Evolutionary conservation across 176 grass and related monocot species (phyloP).

Genomic region (Triticum urartu): DNA sequence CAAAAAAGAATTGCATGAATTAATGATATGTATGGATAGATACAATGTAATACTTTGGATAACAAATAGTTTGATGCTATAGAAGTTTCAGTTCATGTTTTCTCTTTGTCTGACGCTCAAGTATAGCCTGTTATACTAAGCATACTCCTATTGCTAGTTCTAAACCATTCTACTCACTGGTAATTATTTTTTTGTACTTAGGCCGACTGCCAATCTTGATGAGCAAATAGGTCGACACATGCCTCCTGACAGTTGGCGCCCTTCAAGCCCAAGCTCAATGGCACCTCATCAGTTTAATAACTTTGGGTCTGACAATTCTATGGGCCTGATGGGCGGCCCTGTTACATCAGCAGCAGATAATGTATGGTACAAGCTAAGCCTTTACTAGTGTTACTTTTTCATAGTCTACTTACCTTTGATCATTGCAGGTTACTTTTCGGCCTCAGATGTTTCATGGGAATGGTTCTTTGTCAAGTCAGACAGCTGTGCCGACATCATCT

Average conservation of each 20-base stretch:
- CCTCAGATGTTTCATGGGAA: constrained; percentile 48
- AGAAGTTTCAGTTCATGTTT: constrained; percentile 7
- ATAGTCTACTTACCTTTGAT: constrained; percentile 29
- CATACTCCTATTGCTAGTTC: background rate
- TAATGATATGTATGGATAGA: background rate
- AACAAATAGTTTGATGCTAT: background rate
- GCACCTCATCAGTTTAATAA: constrained; percentile 70
- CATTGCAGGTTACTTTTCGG: constrained; percentile 55
- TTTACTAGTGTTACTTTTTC: constrained; percentile 27
- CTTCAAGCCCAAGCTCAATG: constrained; percentile 64
- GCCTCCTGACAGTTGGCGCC: constrained; percentile 67
- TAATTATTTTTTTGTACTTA: constrained; percentile 33
- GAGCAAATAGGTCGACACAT: constrained; percentile 62
- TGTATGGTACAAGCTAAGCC: constrained; percentile 46
- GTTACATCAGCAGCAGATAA: constrained; percentile 60
- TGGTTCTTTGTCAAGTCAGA: constrained; percentile 58
- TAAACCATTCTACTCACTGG: constrained; percentile 5
- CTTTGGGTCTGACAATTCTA: constrained; percentile 58
- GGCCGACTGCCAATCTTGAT: constrained; percentile 89
- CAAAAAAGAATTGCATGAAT: constrained; percentile 6
- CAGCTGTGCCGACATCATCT: constrained; percentile 51
- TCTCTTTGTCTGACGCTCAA: background rate
- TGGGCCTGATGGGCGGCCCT: constrained; percentile 41
- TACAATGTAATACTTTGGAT: background rate
- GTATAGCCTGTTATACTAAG: constrained; percentile 5